phyloP scores from a whole-genome alignment of 495 filamentous ascomycete genomes.

The Aspergillus haitiensis region DNA sequence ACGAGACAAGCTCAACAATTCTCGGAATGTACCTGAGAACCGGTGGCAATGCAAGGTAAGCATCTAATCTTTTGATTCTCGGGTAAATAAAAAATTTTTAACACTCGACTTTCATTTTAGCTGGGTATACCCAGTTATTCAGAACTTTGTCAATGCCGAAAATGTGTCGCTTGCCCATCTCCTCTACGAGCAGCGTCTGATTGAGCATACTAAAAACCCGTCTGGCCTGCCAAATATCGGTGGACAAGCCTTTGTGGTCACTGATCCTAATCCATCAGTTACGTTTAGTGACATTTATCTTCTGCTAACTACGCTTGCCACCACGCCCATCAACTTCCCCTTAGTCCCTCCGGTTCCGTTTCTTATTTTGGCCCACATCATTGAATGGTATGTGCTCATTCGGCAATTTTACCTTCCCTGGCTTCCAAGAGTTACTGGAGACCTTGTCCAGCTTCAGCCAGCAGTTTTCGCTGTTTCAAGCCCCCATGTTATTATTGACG shows the following conservation, averaged over 20 bases:
- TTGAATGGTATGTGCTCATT: slow-evolving; percentile 52
- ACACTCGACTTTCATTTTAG: slow-evolving; percentile 30
- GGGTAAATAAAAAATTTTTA: slow-evolving; percentile 18
- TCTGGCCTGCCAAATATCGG: slow-evolving; percentile 40
- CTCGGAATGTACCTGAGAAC: slow-evolving; percentile 38
- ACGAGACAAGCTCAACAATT: slow-evolving; percentile 46
- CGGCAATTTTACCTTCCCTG: slow-evolving; percentile 43
- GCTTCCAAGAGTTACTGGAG: slow-evolving; percentile 42
- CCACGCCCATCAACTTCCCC: slow-evolving; percentile 36
- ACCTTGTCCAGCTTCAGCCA: slow-evolving; percentile 54
- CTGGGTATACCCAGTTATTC: slow-evolving; percentile 51
- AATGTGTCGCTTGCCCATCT: slow-evolving; percentile 60
- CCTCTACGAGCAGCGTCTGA: slow-evolving; percentile 58
- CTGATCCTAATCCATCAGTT: slow-evolving; percentile 40
- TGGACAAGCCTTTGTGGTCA: slow-evolving; percentile 43
- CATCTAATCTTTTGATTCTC: slow-evolving; percentile 14
- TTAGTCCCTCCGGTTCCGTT: slow-evolving; percentile 30
- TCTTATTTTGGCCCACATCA: slow-evolving; percentile 46
- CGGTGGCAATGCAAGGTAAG: slow-evolving; percentile 40
- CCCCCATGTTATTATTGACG: slow-evolving; percentile 48
- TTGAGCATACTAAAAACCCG: slow-evolving; percentile 43
- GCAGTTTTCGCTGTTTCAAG: slow-evolving; percentile 54
- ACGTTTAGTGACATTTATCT: slow-evolving; percentile 40
- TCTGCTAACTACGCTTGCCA: slow-evolving; percentile 32
- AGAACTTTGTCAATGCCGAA: slow-evolving; percentile 57